phyloP scores from a whole-genome alignment of 371 early-diverging fungal genomes.

The Mortierella sp. region DNA sequence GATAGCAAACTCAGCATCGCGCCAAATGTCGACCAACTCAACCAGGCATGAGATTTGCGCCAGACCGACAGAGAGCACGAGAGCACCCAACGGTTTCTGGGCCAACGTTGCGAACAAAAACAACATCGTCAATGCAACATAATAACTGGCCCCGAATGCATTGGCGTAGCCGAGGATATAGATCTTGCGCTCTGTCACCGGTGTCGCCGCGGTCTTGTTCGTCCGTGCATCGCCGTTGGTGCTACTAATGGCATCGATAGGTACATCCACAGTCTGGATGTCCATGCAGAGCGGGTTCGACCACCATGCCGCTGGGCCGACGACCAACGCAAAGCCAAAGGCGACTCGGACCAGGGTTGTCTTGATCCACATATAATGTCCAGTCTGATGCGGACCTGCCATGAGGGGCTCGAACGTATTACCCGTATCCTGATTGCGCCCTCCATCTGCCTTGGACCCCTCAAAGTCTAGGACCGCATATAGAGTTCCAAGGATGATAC shows the following conservation, averaged over 20 bases:
- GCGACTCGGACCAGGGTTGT: constrained; percentile 60
- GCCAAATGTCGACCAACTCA: constrained; percentile 64
- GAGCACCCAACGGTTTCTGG: constrained; percentile 81
- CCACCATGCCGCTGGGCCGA: constrained; percentile 61
- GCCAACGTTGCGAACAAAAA: constrained; percentile 66
- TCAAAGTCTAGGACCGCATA: constrained; percentile 76
- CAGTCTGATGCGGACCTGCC: constrained; percentile 22
- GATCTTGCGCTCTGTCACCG: constrained; percentile 33
- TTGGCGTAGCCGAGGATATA: constrained; percentile 67
- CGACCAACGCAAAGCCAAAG: constrained; percentile 58
- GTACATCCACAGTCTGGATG: constrained; percentile 48
- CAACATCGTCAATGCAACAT: constrained; percentile 64
- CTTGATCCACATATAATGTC: constrained; percentile 52
- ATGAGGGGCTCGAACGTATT: constrained; percentile 40
- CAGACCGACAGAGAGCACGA: constrained; percentile 67
- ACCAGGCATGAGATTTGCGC: constrained; percentile 62
- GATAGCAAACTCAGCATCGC: constrained; percentile 54
- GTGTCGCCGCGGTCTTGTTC: constrained; percentile 4
- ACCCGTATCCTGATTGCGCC: constrained; percentile 14
- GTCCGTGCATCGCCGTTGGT: not conserved
- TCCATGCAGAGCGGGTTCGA: constrained; percentile 62
- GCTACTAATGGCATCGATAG: constrained; percentile 6
- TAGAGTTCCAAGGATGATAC: constrained; percentile 62
- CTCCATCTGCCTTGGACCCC: constrained; percentile 45
- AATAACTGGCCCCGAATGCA: constrained; percentile 69